A percentile compares a stretch with the other conserved stretches of the same genome.
Evolutionary conservation across 805 yeast genomes (phyloP).

Genomic region (Candida morakotiae): DNA sequence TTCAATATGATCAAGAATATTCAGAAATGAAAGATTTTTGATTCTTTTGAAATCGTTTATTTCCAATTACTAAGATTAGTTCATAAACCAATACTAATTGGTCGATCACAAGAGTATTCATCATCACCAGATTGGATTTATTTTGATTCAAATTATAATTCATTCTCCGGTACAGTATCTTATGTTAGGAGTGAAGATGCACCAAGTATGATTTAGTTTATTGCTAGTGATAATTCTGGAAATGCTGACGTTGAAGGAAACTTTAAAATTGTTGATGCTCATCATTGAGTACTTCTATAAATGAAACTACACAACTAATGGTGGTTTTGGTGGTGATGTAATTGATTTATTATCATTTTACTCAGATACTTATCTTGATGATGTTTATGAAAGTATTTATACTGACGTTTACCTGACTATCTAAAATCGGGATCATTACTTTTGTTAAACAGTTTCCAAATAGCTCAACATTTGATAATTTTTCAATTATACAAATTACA

Average conservation of each 20-base stretch:
- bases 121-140: conserved; percentile 89
- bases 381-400: conserved; percentile 36
- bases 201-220: conserved; percentile 72
- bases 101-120: conserved; percentile 74
- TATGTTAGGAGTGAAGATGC: conserved; percentile 81
- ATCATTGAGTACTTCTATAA: conserved; percentile 68
- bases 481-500: conserved; percentile 50
- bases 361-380: conserved; percentile 61
- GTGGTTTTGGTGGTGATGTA: conserved; percentile 58
- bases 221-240: conserved; percentile 77
- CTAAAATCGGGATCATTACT: conserved; percentile 39
- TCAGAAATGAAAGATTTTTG: too few species aligned
- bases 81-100: too few species aligned
- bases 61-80: too few species aligned
- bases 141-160: conserved; percentile 58
- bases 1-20: too few species aligned
- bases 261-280: conserved; percentile 80
- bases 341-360: conserved; percentile 57
- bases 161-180: conserved; percentile 87
- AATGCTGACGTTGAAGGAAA: conserved; percentile 67
- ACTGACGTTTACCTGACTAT: conserved; percentile 65
- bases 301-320: conserved; percentile 57
- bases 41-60: too few species aligned
- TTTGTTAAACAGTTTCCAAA: conserved; percentile 57
- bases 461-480: conserved; percentile 35